Evolutionary conservation across 23 red algal species (phyloP).

Genomic region (Gracilaria vermiculophylla): DNA sequence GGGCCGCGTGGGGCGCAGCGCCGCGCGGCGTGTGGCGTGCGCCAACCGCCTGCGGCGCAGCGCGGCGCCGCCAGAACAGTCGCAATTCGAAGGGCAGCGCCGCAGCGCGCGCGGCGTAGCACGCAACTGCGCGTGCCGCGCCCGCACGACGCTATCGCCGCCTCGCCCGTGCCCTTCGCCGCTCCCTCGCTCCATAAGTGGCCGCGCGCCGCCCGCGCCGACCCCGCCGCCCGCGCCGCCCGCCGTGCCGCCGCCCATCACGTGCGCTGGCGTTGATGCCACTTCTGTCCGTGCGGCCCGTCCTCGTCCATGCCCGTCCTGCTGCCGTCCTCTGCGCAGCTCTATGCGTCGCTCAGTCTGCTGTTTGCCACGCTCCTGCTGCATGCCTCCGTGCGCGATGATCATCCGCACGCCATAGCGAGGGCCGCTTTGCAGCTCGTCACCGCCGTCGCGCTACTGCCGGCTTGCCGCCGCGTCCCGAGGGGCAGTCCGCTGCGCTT

Average conservation of each 20-base stretch:
- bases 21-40: neutral
- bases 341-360: constrained; percentile 7
- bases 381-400: constrained; percentile 13
- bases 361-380: neutral
- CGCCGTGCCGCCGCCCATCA: neutral
- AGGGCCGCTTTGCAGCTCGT: constrained; percentile 11
- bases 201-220: too few relatives aligned
- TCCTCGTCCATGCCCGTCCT: constrained; percentile 1
- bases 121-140: neutral
- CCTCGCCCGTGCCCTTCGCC: neutral
- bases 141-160: neutral
- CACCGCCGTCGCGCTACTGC: constrained; percentile 10
- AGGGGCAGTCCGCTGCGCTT: neutral
- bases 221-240: neutral
- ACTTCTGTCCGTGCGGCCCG: neutral
- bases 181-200: neutral
- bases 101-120: neutral
- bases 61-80: neutral
- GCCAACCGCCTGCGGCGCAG: neutral
- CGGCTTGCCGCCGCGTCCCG: neutral
- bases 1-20: neutral
- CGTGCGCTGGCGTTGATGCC: neutral
- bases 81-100: neutral
- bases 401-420: constrained; percentile 31
- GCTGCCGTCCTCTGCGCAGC: constrained; percentile 7